Conservation (phyloP, 805 yeast genomes). For the Torulaspora indica region DNA sequence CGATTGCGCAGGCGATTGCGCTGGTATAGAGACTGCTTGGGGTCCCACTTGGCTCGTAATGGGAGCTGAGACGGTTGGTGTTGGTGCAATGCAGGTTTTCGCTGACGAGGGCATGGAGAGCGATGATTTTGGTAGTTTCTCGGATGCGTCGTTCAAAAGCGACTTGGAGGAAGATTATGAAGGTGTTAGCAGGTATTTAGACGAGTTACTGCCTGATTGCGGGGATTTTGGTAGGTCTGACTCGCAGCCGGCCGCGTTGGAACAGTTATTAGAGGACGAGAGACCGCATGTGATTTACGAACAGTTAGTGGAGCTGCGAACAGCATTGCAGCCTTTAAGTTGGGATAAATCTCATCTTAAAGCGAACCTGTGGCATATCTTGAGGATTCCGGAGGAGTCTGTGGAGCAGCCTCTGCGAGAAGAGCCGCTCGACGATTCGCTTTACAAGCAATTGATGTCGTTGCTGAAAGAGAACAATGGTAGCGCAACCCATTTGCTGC, state of each 20-base stretch:
- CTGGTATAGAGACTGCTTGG: too few relatives aligned
- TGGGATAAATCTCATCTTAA: constrained; percentile 31
- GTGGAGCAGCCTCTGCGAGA: neutral
- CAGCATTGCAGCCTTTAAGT: constrained; percentile 23
- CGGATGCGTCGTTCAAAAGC: constrained; percentile 31
- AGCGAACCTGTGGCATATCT: constrained; percentile 25
- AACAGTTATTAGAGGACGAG: constrained; percentile 21
- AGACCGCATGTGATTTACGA: constrained; percentile 33
- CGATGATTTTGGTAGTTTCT: constrained; percentile 37
- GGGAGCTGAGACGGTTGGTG: neutral
- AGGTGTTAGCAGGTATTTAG: constrained; percentile 1
- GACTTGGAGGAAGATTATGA: constrained; percentile 5
- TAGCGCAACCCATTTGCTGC: constrained; percentile 12
- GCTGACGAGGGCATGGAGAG: constrained; percentile 12
- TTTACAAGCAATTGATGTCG: constrained; percentile 15
- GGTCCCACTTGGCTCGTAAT: neutral
- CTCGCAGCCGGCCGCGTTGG: neutral
- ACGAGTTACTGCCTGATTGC: constrained; percentile 10
- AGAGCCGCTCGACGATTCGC: constrained; percentile 21
- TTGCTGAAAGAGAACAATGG: constrained; percentile 6
- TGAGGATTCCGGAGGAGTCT: constrained; percentile 21
- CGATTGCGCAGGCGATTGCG: too few relatives aligned
- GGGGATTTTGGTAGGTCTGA: neutral
- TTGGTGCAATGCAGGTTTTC: neutral
- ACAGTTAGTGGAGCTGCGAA: constrained; percentile 26